Percentiles rank a stretch among this genome's conserved stretches.
Evolutionary conservation across 345 rosid species (phyloP).

Genomic region (Hevea brasiliensis): DNA sequence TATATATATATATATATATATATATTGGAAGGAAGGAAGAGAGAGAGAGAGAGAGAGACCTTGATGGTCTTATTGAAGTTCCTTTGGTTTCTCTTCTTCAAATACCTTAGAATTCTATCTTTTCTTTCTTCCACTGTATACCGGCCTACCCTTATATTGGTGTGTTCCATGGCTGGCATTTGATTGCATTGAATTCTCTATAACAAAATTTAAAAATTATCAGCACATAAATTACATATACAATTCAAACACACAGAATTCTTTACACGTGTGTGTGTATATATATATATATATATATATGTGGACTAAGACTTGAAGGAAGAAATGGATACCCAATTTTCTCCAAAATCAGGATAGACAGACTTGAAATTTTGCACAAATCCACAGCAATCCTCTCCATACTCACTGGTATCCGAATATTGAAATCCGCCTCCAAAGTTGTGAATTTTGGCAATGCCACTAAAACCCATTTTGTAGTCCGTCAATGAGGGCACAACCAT

Average conservation of each 20-base stretch:
- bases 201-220: neutral
- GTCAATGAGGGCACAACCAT: conserved; percentile 35
- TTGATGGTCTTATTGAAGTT: conserved; percentile 92
- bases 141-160: conserved; percentile 56
- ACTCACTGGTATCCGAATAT: conserved; percentile 30
- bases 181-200: conserved; percentile 48
- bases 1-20: no score
- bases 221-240: no score
- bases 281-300: no score
- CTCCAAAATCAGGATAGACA: conserved; percentile 33
- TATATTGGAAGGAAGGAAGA: no score
- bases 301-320: no score
- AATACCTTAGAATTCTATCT: conserved; percentile 73
- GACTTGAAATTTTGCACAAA: conserved; percentile 50
- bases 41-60: conserved; percentile 32
- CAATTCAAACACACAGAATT: no score
- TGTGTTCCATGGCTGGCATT: conserved; percentile 38
- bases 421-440: conserved; percentile 35
- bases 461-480: conserved; percentile 27
- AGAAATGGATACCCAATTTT: conserved; percentile 42
- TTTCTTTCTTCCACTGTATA: conserved; percentile 83
- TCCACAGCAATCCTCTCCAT: conserved; percentile 52
- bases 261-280: no score
- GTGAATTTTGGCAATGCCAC: conserved; percentile 25
- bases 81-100: conserved; percentile 90